Base-by-base conservation (phyloP, 1,284 basidiomycete species). In the Apiotrichum brassicae region DNA sequence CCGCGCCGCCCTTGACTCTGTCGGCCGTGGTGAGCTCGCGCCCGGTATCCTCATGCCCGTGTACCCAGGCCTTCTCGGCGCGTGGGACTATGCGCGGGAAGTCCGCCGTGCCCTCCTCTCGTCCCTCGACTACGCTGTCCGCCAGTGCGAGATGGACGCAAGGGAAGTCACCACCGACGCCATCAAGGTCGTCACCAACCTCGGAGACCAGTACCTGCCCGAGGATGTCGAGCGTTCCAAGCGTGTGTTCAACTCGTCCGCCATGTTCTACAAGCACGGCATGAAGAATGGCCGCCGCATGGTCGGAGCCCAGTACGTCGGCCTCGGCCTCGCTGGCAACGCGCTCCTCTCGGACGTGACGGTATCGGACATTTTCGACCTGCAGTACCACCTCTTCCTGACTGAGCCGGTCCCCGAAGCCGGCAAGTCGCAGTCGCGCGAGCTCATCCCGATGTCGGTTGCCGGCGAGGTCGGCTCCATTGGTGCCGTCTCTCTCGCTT, bases 201-300 rank as follows among this genome's bases (percentile, higher is more conserved):
- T 95, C 7, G 91, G 84, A 24, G 85, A 93, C 56, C 77, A 78
- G 51, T 83, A 89, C 71, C 80, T 97, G 11, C 91, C 93, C 0
- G 78, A 79, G 25, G 84, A 82, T 49, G 86, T 87, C n/a, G 86
- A 89, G 67, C 78, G 85, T 38, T 83, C 82, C 36, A 80, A 82
- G 49, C 79, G 91, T 9, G 82, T 93, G 12, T 98, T 99, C 77
- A 84, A 91, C 75, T 88, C 94, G 12, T 85, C 93, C 65, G 92
- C 88, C 18, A 98, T 99, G 95, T 99, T 98, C 75, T 51, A 34
- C 46, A 48, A 46, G 28, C 42, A 50, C 39, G 81, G 79, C 43
- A 79, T 77, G 56, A 82, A 77, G 62, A 72, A 74, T 23, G 67
- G 76, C 37, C 77, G 77, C 36, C 73, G 76, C 18, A 75, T 75